These are phyloP conservation scores for Begonia loranthoides DNA, from an alignment of 306 rosid genomes.

Conservation along the genomic window DNA sequence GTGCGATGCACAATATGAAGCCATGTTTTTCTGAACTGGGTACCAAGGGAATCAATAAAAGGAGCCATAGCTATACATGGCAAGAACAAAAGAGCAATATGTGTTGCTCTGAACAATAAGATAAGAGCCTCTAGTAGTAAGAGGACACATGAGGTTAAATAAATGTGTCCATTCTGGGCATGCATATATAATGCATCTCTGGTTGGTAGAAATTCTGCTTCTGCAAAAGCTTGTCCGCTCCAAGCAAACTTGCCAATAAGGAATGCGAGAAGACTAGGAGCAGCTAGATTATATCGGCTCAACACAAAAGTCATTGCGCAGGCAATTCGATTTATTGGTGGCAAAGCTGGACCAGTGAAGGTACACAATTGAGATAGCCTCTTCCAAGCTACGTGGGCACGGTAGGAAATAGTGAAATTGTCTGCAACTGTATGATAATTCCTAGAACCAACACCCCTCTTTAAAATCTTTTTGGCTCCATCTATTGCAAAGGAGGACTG, in stretches of 20 bases:
- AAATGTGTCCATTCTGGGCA: slow-evolving; percentile 32
- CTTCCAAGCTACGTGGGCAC: slow-evolving; percentile 42
- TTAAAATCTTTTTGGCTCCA: slow-evolving; percentile 19
- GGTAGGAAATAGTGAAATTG: slow-evolving; percentile 23
- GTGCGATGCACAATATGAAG: slow-evolving; percentile 36
- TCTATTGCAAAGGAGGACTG: slow-evolving; percentile 17
- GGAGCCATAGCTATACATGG: slow-evolving; percentile 68
- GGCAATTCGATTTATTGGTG: slow-evolving; percentile 42
- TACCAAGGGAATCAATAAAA: slow-evolving; percentile 36
- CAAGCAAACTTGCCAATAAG: slow-evolving; percentile 39
- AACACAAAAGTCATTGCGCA: slow-evolving; percentile 56
- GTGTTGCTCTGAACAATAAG: slow-evolving; percentile 49
- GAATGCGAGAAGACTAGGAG: slow-evolving; percentile 48
- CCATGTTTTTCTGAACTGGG: slow-evolving; percentile 50
- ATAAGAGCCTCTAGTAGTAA: slow-evolving; percentile 32
- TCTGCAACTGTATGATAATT: slow-evolving; percentile 19
- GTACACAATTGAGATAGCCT: slow-evolving; percentile 32
- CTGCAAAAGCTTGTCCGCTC: slow-evolving; percentile 24
- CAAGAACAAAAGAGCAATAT: slow-evolving; percentile 45
- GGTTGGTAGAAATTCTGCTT: slow-evolving; percentile 35
- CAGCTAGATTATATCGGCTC: slow-evolving; percentile 46
- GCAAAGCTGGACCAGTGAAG: slow-evolving; percentile 28
- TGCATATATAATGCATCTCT: slow-evolving; percentile 27
- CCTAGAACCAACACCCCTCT: slow-evolving; percentile 15
- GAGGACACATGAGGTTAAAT: slow-evolving; percentile 30